phyloP scores from a whole-genome alignment of 2,329 filamentous ascomycete genomes.

The Aspergillus vadensis region DNA sequence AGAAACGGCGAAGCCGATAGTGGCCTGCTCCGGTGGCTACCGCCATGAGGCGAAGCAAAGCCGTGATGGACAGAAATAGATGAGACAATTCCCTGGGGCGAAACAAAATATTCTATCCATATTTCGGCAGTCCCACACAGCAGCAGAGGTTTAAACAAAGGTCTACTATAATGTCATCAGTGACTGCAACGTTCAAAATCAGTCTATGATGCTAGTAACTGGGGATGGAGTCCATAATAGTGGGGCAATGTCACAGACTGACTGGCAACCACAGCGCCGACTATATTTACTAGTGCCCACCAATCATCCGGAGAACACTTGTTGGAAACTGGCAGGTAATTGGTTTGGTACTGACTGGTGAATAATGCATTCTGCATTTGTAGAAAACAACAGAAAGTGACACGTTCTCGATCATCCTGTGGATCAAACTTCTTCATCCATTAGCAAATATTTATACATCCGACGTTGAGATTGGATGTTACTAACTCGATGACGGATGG shows the following conservation, averaged over 20 bases:
- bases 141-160: neutral
- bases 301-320: neutral
- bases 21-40: neutral
- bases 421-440: neutral
- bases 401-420: neutral
- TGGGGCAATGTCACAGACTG: neutral
- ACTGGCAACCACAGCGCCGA: neutral
- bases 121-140: neutral
- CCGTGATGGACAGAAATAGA: constrained; percentile 5
- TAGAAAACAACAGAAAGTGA: neutral
- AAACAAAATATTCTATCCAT: neutral
- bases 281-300: neutral
- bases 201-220: constrained; percentile 5
- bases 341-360: neutral
- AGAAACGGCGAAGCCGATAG: neutral
- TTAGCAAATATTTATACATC: constrained; percentile 1
- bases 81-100: neutral
- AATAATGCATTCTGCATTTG: neutral
- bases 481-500: constrained; percentile 5
- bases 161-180: neutral
- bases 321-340: too few relatives aligned
- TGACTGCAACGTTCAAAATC: neutral
- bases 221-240: neutral
- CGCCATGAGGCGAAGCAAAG: neutral
- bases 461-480: neutral